Percentiles rank a stretch among this genome's conserved stretches.
phyloP scores from a whole-genome alignment of 1,284 basidiomycete species.

The Kwoniella shivajii region DNA sequence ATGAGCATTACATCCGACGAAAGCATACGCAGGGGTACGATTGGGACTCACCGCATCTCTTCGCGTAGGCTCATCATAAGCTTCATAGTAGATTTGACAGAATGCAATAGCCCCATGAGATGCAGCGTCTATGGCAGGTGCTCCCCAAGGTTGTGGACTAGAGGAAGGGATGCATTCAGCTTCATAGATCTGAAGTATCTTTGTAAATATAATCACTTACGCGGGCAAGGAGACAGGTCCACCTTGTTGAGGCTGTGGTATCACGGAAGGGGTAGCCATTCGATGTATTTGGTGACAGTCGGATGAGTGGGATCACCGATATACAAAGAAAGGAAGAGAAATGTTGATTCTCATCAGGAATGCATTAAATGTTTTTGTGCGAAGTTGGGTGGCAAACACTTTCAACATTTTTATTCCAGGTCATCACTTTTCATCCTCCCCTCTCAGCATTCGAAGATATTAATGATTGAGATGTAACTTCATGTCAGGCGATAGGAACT shows the following conservation, averaged over 20 bases:
- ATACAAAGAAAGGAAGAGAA: too few species aligned
- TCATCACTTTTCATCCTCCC: not conserved
- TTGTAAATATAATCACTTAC: not conserved
- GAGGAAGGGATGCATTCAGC: not conserved
- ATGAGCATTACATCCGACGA: not conserved
- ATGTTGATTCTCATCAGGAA: not conserved
- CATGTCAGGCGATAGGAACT: too few species aligned
- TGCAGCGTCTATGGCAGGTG: conserved; percentile 45
- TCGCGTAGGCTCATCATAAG: conserved; percentile 48
- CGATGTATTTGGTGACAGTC: not conserved
- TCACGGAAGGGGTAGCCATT: not conserved
- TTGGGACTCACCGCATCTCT: conserved; percentile 31
- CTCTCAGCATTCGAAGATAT: not conserved
- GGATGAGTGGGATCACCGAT: too few species aligned
- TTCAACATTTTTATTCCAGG: not conserved
- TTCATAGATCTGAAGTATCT: too few species aligned
- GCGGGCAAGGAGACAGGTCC: not conserved
- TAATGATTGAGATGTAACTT: too few species aligned
- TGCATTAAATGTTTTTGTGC: not conserved
- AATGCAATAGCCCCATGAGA: conserved; percentile 51
- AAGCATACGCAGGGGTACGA: too few species aligned
- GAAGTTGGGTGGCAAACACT: conserved; percentile 4
- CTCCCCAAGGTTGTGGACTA: conserved; percentile 36
- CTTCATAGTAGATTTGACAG: conserved; percentile 51
- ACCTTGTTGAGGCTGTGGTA: not conserved